Conservation (phyloP, 495 filamentous ascomycete genomes). For the Jackrogersella multiformis region DNA sequence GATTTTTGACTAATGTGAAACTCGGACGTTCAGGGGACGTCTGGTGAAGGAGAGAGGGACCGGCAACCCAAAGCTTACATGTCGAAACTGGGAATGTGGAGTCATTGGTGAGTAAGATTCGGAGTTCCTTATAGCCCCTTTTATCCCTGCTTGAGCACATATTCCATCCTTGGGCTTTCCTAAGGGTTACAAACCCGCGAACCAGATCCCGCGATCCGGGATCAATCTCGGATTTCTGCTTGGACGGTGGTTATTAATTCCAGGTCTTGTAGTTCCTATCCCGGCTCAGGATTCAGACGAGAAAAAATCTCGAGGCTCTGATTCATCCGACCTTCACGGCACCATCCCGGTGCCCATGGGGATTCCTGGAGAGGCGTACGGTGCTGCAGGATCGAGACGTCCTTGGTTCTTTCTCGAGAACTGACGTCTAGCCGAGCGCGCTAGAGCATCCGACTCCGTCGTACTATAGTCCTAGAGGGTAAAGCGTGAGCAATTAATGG, state of each 20-base stretch:
- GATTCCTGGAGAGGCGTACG: conserved; percentile 44
- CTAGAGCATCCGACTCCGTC: conserved; percentile 7
- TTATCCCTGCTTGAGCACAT: not conserved
- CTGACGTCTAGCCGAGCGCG: conserved; percentile 13
- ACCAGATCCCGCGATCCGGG: not conserved
- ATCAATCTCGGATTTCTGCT: not conserved
- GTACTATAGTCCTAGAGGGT: not conserved
- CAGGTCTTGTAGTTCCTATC: conserved; percentile 17
- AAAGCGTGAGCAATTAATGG: conserved; percentile 10
- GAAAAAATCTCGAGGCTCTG: conserved; percentile 12
- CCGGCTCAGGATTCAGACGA: conserved; percentile 10
- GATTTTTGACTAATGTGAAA: conserved; percentile 8
- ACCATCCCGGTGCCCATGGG: conserved; percentile 76
- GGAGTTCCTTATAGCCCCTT: conserved; percentile 35
- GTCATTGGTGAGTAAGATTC: conserved; percentile 61
- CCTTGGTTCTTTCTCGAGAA: conserved; percentile 46
- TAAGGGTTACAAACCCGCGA: not conserved
- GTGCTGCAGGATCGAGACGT: conserved; percentile 31
- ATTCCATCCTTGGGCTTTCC: not conserved
- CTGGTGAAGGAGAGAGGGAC: conserved; percentile 71
- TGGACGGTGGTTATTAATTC: conserved; percentile 14
- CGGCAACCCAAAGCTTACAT: conserved; percentile 76
- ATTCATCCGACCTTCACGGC: conserved; percentile 64
- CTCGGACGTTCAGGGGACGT: conserved; percentile 65
- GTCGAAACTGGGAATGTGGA: conserved; percentile 96